These are phyloP conservation scores for Paramecium caudatum DNA, from an alignment of 73 alveolate species.

Conservation along the genomic window DNA sequence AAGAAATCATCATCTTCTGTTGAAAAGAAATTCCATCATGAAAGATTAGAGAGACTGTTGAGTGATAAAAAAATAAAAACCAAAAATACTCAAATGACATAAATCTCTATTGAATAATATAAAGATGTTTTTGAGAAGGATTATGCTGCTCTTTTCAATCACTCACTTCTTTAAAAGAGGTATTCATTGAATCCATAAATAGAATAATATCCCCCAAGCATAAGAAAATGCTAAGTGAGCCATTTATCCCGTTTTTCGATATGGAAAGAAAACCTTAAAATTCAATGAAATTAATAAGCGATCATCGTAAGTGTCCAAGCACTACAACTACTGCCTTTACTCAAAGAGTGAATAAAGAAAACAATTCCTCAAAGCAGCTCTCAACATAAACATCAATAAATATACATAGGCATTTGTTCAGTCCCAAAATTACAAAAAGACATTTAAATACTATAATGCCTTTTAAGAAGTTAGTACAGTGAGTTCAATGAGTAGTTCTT, in stretches of 20 bases:
- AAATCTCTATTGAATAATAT: conserved; percentile 4
- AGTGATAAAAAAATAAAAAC: conserved; percentile 11
- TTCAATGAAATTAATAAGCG: conserved; percentile 3
- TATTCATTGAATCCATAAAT: not conserved
- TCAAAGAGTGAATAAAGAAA: conserved; percentile 23
- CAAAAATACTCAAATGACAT: not conserved
- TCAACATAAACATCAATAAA: not conserved
- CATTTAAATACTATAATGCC: conserved; percentile 27
- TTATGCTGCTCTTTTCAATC: conserved; percentile 13
- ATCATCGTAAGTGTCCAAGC: not conserved
- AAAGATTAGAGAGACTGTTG: conserved; percentile 35
- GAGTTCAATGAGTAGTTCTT: too few species aligned
- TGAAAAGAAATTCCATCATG: conserved; percentile 43
- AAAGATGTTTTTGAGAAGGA: conserved; percentile 45
- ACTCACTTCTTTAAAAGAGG: conserved; percentile 25
- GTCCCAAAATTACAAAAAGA: conserved; percentile 57
- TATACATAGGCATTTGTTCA: conserved; percentile 55
- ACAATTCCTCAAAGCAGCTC: not conserved
- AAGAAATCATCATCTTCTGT: not conserved
- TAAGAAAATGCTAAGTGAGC: conserved; percentile 47
- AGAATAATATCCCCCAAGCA: conserved; percentile 32
- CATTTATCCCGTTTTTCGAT: conserved; percentile 31
- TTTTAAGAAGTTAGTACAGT: not conserved
- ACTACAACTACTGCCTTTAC: conserved; percentile 5
- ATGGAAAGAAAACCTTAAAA: not conserved